Conservation (phyloP, 805 yeast species). For the Candida suzukii region DNA sequence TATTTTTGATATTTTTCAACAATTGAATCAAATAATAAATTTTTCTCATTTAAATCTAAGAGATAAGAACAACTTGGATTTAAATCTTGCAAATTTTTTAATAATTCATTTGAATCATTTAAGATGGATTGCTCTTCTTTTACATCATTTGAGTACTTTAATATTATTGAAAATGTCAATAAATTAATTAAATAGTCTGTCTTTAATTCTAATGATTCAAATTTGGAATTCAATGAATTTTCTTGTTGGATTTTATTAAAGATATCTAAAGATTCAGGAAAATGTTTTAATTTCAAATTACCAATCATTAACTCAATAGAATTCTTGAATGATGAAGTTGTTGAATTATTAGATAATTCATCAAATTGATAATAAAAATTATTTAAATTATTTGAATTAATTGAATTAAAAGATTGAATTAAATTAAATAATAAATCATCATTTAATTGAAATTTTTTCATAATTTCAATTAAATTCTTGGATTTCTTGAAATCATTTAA, state of each 20-base stretch:
- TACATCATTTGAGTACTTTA: slow-evolving; percentile 29
- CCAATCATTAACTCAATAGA: slow-evolving; percentile 63
- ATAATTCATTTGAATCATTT: slow-evolving; percentile 15
- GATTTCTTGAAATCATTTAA: slow-evolving; percentile 36
- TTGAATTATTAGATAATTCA: slow-evolving; percentile 54
- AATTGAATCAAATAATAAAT: slow-evolving; percentile 58
- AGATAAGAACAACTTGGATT: slow-evolving; percentile 45
- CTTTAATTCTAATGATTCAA: slow-evolving; percentile 14
- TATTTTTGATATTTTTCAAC: slow-evolving; percentile 52
- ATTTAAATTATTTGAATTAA: slow-evolving; percentile 16
- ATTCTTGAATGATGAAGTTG: slow-evolving; percentile 34
- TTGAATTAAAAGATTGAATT: slow-evolving; percentile 60
- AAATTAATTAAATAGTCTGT: slow-evolving; percentile 56
- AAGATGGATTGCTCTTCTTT: neutral
- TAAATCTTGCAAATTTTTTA: slow-evolving; percentile 33
- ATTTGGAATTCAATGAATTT: slow-evolving; percentile 3
- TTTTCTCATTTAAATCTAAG: slow-evolving; percentile 54
- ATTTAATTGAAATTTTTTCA: slow-evolving; percentile 58
- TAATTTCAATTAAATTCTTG: slow-evolving; percentile 35
- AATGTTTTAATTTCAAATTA: slow-evolving; percentile 70
- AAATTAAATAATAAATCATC: slow-evolving; percentile 75
- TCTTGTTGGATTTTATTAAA: slow-evolving; percentile 33
- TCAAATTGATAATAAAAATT: slow-evolving; percentile 63
- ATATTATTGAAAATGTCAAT: slow-evolving; percentile 52
- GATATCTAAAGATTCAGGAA: slow-evolving; percentile 75